Evolutionary conservation across 2,329 filamentous ascomycete species (phyloP).

Genomic region (Apiospora aurea): DNA sequence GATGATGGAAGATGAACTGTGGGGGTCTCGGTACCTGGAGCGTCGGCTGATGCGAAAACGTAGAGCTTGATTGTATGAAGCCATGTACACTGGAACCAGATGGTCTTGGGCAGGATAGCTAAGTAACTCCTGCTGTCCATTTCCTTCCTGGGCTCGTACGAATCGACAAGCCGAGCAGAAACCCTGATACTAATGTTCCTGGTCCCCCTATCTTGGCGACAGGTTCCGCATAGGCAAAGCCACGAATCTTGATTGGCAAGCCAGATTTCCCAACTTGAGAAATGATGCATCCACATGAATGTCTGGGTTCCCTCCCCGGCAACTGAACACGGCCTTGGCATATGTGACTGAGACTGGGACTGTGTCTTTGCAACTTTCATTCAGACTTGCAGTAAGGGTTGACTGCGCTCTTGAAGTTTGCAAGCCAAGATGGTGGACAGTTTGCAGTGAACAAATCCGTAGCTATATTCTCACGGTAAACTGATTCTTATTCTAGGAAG

Average conservation of each 20-base stretch:
- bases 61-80: background rate
- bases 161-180: too few relatives aligned
- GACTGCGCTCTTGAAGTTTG: too few relatives aligned
- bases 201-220: background rate
- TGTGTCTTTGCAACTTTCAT: background rate
- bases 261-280: background rate
- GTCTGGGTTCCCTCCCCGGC: background rate
- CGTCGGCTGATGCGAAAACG: too few relatives aligned
- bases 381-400: too few relatives aligned
- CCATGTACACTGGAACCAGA: background rate
- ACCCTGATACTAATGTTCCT: background rate
- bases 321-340: background rate
- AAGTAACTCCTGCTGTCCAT: too few relatives aligned
- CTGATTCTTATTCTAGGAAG: too few relatives aligned
- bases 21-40: background rate
- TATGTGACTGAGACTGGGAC: background rate
- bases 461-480: background rate
- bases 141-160: background rate
- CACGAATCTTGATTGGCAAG: background rate
- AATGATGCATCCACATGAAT: background rate
- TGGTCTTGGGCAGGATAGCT: too few relatives aligned
- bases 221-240: background rate
- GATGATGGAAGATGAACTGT: background rate
- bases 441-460: background rate
- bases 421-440: background rate